These are phyloP conservation scores for Penicillium chermesinum DNA, from an alignment of 495 filamentous ascomycete species.

Conservation along the genomic window DNA sequence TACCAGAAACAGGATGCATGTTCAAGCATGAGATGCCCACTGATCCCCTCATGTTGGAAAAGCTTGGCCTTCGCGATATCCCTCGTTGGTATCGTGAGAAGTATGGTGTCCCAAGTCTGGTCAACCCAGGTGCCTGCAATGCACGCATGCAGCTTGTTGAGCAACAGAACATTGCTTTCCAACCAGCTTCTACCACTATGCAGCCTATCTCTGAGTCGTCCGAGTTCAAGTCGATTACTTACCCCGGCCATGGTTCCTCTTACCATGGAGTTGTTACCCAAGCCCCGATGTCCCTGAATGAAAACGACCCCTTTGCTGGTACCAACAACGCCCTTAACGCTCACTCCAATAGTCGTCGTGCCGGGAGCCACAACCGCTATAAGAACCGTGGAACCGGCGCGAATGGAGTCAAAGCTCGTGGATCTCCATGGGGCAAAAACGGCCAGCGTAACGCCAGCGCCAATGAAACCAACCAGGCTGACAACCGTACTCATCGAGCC, in stretches of 20 bases:
- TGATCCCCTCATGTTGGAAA: conserved; percentile 51
- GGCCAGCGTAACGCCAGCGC: not conserved
- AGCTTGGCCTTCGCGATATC: conserved; percentile 55
- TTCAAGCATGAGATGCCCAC: conserved; percentile 85
- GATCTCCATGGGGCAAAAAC: not conserved
- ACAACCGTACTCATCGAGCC: not conserved
- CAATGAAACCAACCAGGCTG: not conserved
- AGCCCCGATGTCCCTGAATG: too few relatives aligned
- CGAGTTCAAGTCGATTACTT: too few relatives aligned
- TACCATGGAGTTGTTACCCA: not conserved
- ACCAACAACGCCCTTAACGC: too few relatives aligned
- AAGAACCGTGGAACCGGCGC: not conserved
- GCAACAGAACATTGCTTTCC: not conserved
- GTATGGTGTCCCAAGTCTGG: conserved; percentile 29
- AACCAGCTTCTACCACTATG: too few relatives aligned
- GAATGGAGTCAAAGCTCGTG: not conserved
- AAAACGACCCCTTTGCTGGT: too few relatives aligned
- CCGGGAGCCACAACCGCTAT: not conserved
- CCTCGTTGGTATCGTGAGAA: conserved; percentile 55
- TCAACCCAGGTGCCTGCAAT: not conserved
- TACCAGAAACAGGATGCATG: conserved; percentile 55
- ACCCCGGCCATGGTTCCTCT: too few relatives aligned
- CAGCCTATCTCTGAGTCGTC: too few relatives aligned
- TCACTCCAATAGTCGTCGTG: too few relatives aligned
- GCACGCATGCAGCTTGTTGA: conserved; percentile 1